Conservation (phyloP, 2,329 filamentous ascomycete genomes). For the Phyllosticta paracitricarpa region DNA sequence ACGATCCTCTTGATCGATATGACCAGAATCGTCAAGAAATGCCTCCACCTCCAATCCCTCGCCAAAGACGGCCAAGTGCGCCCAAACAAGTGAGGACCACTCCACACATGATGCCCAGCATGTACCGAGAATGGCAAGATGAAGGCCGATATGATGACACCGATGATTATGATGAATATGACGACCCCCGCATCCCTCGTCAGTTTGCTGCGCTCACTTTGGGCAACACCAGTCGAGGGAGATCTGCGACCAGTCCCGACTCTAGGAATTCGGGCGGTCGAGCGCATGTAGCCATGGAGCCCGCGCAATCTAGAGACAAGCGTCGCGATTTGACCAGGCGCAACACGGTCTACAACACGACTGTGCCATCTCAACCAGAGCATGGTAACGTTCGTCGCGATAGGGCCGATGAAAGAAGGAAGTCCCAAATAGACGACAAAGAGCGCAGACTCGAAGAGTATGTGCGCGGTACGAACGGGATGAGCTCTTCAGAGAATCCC, state of each 20-base stretch:
- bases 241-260: not conserved
- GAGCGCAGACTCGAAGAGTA: conserved; percentile 2
- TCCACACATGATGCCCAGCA: not conserved
- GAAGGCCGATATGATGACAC: not conserved
- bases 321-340: not conserved
- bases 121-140: not conserved
- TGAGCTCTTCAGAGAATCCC: not conserved
- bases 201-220: not conserved
- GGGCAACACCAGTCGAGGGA: not conserved
- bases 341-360: conserved; percentile 6
- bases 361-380: not conserved
- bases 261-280: not conserved
- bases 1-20: not conserved
- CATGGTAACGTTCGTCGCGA: not conserved
- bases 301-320: not conserved
- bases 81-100: not conserved
- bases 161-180: not conserved
- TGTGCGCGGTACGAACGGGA: not conserved
- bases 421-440: not conserved
- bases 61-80: not conserved
- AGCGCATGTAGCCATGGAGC: not conserved
- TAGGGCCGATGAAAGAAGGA: not conserved
- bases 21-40: not conserved
- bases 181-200: not conserved
- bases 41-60: not conserved